Conservation (phyloP, 2,329 filamentous ascomycete genomes). For the Ophiobolus disseminans region DNA sequence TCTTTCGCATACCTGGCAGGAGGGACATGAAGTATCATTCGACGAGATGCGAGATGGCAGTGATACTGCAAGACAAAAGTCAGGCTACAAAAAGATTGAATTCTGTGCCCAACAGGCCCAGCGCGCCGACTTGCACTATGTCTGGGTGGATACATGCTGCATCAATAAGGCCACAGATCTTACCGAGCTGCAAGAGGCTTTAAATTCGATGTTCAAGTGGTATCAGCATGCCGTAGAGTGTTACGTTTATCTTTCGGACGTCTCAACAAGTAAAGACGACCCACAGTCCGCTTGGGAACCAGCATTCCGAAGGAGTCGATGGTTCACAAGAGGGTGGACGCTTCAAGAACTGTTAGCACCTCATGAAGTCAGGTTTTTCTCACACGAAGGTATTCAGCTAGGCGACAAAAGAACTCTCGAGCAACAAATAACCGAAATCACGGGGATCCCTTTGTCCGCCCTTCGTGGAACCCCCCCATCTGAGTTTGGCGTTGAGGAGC, state of each 20-base stretch:
- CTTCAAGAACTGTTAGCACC: constrained; percentile 10
- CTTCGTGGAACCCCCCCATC: neutral
- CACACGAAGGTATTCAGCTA: neutral
- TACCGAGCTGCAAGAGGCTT: constrained; percentile 4
- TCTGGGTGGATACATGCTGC: constrained; percentile 12
- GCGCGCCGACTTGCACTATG: constrained; percentile 1
- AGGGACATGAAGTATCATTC: constrained; percentile 8
- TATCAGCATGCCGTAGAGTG: constrained; percentile 3
- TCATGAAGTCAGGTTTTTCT: constrained; percentile 4
- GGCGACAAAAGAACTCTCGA: constrained; percentile 2
- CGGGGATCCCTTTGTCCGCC: neutral
- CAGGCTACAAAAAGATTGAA: constrained; percentile 7
- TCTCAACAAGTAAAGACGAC: neutral
- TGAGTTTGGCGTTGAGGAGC: constrained; percentile 4
- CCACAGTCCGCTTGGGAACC: constrained; percentile 2
- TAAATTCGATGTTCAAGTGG: constrained; percentile 12
- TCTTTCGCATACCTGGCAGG: constrained; percentile 13
- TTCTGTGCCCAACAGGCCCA: constrained; percentile 10
- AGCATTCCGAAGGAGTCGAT: constrained; percentile 6
- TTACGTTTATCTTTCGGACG: constrained; percentile 11
- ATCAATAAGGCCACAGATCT: constrained; percentile 5
- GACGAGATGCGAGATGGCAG: constrained; percentile 4
- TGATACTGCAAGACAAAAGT: constrained; percentile 2
- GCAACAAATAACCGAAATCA: constrained; percentile 4
- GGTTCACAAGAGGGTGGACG: constrained; percentile 10